Conservation (phyloP, 306 rosid species). For the Acmispon strigosus region DNA sequence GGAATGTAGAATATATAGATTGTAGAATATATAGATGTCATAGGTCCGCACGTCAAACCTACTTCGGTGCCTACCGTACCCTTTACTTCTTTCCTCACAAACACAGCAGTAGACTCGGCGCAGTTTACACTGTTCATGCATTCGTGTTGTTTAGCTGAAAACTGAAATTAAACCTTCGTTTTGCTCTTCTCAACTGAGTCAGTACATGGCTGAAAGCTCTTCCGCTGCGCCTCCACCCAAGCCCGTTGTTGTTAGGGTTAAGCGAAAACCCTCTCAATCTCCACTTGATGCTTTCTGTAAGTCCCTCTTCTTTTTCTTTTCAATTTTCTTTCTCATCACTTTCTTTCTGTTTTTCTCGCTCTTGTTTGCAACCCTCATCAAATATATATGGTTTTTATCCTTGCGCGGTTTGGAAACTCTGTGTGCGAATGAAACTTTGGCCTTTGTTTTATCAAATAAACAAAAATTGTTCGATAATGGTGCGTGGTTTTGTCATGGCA, state of each 20-base stretch:
- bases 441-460: background rate
- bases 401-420: background rate
- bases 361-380: background rate
- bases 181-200: background rate
- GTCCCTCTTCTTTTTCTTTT: background rate
- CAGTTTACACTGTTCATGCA: no score
- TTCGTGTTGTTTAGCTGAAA: no score
- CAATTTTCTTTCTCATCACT: no score
- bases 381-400: background rate
- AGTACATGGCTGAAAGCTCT: slow-evolving; percentile 51
- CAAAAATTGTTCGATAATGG: background rate
- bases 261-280: slow-evolving; percentile 72
- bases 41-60: no score
- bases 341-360: background rate
- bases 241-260: slow-evolving; percentile 82
- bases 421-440: background rate
- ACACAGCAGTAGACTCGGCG: no score
- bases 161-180: no score
- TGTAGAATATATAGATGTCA: no score
- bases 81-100: no score
- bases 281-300: slow-evolving; percentile 77
- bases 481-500: background rate
- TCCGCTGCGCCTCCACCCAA: slow-evolving; percentile 34
- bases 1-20: no score
- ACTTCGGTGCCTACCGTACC: no score